Percentiles rank a stretch among this genome's conserved stretches.
These are phyloP conservation scores for Picea sitchensis DNA, from an alignment of 75 land plant genomes.

Conservation along the genomic window DNA sequence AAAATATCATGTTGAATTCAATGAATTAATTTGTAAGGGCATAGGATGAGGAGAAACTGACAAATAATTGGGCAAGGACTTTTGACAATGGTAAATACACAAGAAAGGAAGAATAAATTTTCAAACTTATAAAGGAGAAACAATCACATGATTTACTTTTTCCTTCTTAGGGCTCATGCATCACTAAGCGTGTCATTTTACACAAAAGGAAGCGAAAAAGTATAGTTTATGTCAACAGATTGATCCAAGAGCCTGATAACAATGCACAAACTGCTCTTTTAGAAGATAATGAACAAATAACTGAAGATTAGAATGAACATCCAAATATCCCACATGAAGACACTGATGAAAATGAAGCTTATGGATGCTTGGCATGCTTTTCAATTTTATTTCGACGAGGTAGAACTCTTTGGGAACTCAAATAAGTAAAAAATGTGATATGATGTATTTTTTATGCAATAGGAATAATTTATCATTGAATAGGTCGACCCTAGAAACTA, in stretches of 20 bases:
- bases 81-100: background rate
- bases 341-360: too few species aligned
- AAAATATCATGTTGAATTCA: background rate
- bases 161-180: slow-evolving; percentile 70
- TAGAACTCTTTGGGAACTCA: background rate
- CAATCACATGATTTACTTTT: slow-evolving; percentile 49
- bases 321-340: too few species aligned
- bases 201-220: slow-evolving; percentile 13
- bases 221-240: background rate
- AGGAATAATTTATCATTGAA: too few species aligned
- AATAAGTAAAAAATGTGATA: too few species aligned
- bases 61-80: background rate
- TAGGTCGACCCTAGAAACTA: too few species aligned
- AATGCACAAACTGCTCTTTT: too few species aligned
- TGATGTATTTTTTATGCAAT: too few species aligned
- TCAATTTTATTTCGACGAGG: slow-evolving; percentile 43
- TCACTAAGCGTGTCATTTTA: slow-evolving; percentile 28
- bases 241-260: background rate
- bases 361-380: too few species aligned
- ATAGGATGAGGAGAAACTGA: slow-evolving; percentile 1
- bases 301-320: too few species aligned
- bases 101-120: slow-evolving; percentile 17
- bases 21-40: too few species aligned
- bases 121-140: too few species aligned
- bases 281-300: too few species aligned